A percentile compares a stretch with the other conserved stretches of the same genome.
Conservation (phyloP, 768 basidiomycete species). For the Coprinellus aureogranulatus region DNA sequence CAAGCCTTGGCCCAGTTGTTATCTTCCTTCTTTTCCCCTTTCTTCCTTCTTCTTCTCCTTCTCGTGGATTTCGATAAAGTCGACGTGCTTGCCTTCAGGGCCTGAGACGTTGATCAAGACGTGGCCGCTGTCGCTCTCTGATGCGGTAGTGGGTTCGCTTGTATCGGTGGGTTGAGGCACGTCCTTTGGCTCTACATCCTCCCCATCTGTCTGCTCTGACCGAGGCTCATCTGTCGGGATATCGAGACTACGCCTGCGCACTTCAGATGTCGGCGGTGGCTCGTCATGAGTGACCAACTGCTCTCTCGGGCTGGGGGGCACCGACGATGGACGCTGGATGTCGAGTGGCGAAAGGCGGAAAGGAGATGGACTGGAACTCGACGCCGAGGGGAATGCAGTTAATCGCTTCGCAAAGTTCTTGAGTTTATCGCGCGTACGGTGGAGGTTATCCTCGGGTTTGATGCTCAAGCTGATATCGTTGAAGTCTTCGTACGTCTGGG, state of each 20-base stretch:
- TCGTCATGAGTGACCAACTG: conserved; percentile 10
- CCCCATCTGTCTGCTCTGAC: not conserved
- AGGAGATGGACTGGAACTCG: not conserved
- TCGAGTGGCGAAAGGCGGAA: not conserved
- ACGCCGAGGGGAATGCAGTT: conserved; percentile 34
- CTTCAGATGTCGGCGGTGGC: conserved; percentile 2
- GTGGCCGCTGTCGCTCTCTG: conserved; percentile 3
- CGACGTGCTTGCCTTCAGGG: conserved; percentile 6
- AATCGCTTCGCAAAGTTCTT: conserved; percentile 71
- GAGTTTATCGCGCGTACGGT: conserved; percentile 74
- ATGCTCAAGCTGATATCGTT: conserved; percentile 90
- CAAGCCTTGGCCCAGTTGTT: conserved; percentile 57
- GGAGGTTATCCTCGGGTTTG: conserved; percentile 73
- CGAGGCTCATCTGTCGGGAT: conserved; percentile 1
- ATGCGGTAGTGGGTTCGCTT: not conserved
- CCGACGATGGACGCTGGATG: conserved; percentile 12
- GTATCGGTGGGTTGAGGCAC: not conserved
- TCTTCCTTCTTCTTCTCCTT: conserved; percentile 1
- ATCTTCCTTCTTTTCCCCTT: conserved; percentile 7
- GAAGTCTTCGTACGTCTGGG: conserved; percentile 91
- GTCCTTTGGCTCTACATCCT: not conserved
- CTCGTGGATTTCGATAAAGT: not conserved
- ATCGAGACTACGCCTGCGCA: conserved; percentile 16
- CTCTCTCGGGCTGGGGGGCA: conserved; percentile 15
- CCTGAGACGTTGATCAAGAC: not conserved